Evolutionary conservation across 305 asterid species (phyloP).

Genomic region (Rubia tinctorum): DNA sequence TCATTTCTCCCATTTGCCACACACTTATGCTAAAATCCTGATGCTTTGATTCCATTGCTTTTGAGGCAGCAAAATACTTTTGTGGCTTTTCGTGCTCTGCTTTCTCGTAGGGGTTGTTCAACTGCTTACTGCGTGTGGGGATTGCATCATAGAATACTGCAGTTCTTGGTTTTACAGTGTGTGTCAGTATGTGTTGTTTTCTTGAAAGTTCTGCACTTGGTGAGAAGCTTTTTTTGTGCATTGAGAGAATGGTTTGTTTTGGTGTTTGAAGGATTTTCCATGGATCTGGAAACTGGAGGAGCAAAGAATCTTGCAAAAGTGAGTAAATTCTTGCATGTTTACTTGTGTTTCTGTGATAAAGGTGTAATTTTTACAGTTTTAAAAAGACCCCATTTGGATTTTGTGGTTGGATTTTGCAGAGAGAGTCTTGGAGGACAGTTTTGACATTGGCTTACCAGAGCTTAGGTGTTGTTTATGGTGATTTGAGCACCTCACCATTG

Average conservation of each 20-base stretch:
- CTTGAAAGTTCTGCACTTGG: constrained; percentile 43
- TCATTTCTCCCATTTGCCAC: constrained; percentile 14
- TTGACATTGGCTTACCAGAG: constrained; percentile 87
- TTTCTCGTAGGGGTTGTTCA: constrained; percentile 29
- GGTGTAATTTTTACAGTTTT: constrained; percentile 20
- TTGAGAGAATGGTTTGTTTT: constrained; percentile 40
- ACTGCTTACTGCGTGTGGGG: constrained; percentile 20
- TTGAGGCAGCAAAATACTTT: constrained; percentile 13
- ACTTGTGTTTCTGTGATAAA: background rate
- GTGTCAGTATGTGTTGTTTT: constrained; percentile 33
- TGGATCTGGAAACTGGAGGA: constrained; percentile 83
- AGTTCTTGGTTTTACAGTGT: constrained; percentile 7
- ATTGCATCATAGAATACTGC: constrained; percentile 14
- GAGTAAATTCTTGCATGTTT: constrained; percentile 11
- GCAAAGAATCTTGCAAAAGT: constrained; percentile 67
- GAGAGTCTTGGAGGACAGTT: constrained; percentile 77
- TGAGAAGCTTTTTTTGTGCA: constrained; percentile 37
- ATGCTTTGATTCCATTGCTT: constrained; percentile 30
- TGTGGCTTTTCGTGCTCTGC: constrained; percentile 26
- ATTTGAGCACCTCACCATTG: constrained; percentile 89
- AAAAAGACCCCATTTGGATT: constrained; percentile 13
- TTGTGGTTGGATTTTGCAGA: constrained; percentile 39
- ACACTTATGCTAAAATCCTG: constrained; percentile 23
- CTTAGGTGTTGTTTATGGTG: constrained; percentile 94
- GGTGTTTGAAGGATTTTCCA: constrained; percentile 34